Base-by-base conservation (phyloP, 176 grass and related monocot species). In the Triticum monococcum region DNA sequence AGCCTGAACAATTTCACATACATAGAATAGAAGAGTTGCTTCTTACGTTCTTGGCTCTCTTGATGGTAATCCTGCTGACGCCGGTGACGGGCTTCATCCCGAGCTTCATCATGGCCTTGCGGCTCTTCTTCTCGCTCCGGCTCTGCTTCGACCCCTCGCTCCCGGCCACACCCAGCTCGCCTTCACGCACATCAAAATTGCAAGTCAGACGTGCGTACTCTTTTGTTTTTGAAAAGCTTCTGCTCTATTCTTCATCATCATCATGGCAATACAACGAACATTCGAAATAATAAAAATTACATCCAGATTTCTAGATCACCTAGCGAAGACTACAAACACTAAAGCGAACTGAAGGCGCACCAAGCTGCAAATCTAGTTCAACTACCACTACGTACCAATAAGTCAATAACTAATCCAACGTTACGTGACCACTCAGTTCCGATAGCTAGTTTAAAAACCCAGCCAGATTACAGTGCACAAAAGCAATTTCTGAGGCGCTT, bases 71-170 rank as follows among this genome's bases (percentile, higher is more conserved):
- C 79, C 95, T 92, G 76, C 52, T 97, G 68, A 97, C 95, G 11
- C 92, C 95, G 3, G 92, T 91, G 80, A 94, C 86, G 36, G 92
- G 88, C 78, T 97, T 97, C 95, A 97, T 97, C 35, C 95, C 95
- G 56, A 97, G 95, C 88, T 97, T 97, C 86, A 97, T 88, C 95
- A 94, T 97, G 79, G 90, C 95, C 90, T 97, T 97, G 81, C 95
- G 95, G 88, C 95, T 94, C 83, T 97, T 97, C 79, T 97, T 97
- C 88, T 94, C 92, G 60, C 95, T 97, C 80, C 95, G 78, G 81
- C 92, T 97, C 79, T 94, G 90, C 88, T 94, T 97, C 16, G 88
- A 83, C 61, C 85, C 82, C 80, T 92, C 92, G 79, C 66, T 91
- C 80, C 83, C 72, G 4, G 83, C 88, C 26, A 18, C 62, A n/a